Percentiles rank a stretch among this genome's conserved stretches.
phyloP scores from a whole-genome alignment of 139 green algal genomes.

The Chlamydomonas sp. region DNA sequence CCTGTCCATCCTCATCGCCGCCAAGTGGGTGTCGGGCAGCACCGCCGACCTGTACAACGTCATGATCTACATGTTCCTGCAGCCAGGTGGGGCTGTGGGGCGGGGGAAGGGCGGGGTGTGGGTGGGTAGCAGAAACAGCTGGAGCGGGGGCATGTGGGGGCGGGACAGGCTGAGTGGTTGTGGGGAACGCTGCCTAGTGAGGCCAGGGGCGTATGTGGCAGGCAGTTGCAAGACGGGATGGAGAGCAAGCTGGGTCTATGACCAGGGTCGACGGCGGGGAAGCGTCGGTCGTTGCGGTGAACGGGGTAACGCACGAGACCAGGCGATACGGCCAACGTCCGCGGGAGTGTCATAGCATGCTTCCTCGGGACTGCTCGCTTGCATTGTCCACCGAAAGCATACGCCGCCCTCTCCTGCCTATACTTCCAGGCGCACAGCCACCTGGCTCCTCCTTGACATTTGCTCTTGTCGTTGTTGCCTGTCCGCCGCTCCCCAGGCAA shows the following conservation, averaged over 20 bases:
- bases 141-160: not conserved
- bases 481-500: not conserved
- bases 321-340: too few species aligned
- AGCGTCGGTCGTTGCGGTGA: too few species aligned
- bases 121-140: not conserved
- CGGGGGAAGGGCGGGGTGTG: not conserved
- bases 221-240: too few species aligned
- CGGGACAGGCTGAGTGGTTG: not conserved
- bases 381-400: too few species aligned
- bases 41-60: constrained; percentile 96
- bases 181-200: not conserved
- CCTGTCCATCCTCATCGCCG: constrained; percentile 94
- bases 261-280: too few species aligned
- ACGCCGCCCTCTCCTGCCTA: too few species aligned
- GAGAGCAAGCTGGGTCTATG: too few species aligned
- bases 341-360: too few species aligned
- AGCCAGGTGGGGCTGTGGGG: constrained; percentile 70
- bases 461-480: not conserved
- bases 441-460: not conserved
- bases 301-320: too few species aligned
- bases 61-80: constrained; percentile 99
- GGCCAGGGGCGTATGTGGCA: too few species aligned
- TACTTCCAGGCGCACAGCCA: too few species aligned
- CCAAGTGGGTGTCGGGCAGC: constrained; percentile 87
- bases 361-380: too few species aligned